Percentiles rank a stretch among this genome's conserved stretches.
Conservation (phyloP, 2,329 filamentous ascomycete genomes). For the Aspergillus udagawae region DNA sequence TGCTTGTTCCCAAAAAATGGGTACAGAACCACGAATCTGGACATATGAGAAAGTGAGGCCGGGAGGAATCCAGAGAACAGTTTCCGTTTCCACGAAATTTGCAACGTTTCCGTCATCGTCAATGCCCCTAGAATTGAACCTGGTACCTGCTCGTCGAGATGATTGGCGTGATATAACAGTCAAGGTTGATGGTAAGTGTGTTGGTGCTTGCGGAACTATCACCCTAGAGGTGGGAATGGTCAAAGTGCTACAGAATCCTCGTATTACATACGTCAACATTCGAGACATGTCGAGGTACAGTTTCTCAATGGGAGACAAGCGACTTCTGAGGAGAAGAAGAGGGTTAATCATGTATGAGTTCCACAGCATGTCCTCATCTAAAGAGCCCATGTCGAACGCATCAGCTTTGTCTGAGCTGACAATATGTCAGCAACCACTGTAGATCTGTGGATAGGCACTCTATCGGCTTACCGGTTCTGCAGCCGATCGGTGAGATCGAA, state of each 20-base stretch:
- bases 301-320: conserved; percentile 70
- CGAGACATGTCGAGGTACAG: conserved; percentile 77
- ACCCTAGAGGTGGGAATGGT: conserved; percentile 74
- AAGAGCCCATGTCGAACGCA: conserved; percentile 84
- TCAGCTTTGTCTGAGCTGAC: conserved; percentile 67
- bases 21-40: conserved; percentile 88
- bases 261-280: conserved; percentile 88
- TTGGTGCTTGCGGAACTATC: conserved; percentile 61
- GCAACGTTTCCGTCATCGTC: conserved; percentile 97
- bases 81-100: conserved; percentile 98
- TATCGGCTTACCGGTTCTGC: conserved; percentile 68
- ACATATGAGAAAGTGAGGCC: conserved; percentile 84
- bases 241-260: conserved; percentile 85
- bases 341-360: conserved; percentile 98
- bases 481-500: conserved; percentile 93
- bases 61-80: conserved; percentile 78
- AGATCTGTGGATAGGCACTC: conserved; percentile 6
- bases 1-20: conserved; percentile 94
- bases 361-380: conserved; percentile 92
- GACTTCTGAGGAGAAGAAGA: conserved; percentile 80
- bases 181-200: conserved; percentile 74
- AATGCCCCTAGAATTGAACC: conserved; percentile 95
- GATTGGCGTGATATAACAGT: conserved; percentile 90
- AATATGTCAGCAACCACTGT: conserved; percentile 13
- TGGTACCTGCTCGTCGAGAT: conserved; percentile 83